Evolutionary conservation across 345 rosid genomes (phyloP), one percentile per base, ranked within the genome.

Genomic region (Rhizophora mangle): DNA sequence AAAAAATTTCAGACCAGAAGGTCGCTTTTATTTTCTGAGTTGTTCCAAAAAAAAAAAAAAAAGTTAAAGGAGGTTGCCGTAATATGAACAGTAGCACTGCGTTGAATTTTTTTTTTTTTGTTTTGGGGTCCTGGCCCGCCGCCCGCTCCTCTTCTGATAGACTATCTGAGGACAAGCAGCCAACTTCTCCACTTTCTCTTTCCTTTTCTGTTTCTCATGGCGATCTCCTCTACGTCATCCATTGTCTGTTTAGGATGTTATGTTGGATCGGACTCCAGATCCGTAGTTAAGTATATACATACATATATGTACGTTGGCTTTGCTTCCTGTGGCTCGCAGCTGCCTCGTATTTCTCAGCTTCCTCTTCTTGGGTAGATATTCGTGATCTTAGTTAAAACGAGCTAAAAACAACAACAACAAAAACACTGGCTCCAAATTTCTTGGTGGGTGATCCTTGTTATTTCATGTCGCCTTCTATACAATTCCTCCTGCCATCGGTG

Each of bases 211-310:
- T 64, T 63, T 80, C 30, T 71, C 68, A 29, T 80, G 39, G 62
- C 68, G 67, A 64, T 60, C 71, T 58, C 65, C 24, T 53, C 24
- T n/a, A 24, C 21, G 30, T 56, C 31, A 27, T 56, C 31, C 29
- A 10, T 5, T 10, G 29, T 56, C 16, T 52, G 65, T 73, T 76
- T 49, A 20, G 4, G 63, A 65, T 75, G 71, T 54, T 69, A 79
- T 67, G 56, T 75, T 75, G 84, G 75, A 76, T 83, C 88, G 84
- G 92, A 87, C 83, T 86, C 84, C 77, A 83, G 66, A 24, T 56
- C 60, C 60, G 60, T 29, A 8, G 31, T 56, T 56, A 21, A 6
- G 10, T 27, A 24, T 56, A 43, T 24, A 15, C 30, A 24, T 56
- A 6, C 10, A 24, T 27, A 4, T 10, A 16, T 24, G 60, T 24